These are phyloP conservation scores for Funneliformis geosporum DNA, from an alignment of 192 early-diverging fungal species.

Conservation along the genomic window DNA sequence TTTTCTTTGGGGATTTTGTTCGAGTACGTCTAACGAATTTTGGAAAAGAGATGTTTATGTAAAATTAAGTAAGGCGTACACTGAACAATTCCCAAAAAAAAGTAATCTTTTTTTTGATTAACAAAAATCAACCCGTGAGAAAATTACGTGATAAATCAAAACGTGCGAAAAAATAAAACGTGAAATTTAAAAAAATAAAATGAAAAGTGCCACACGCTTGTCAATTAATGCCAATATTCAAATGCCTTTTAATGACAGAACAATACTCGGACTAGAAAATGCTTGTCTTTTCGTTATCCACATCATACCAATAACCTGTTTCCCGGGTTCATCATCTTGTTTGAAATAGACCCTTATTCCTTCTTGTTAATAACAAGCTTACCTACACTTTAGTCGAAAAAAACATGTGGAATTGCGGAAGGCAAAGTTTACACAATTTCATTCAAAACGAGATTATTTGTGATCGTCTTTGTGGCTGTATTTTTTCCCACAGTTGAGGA, in stretches of 20 bases:
- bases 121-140: neutral
- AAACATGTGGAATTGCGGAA: neutral
- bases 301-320: neutral
- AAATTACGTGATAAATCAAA: neutral
- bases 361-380: no score
- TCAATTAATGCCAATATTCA: neutral
- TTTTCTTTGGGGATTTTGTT: neutral
- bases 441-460: no score
- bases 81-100: no score
- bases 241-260: neutral
- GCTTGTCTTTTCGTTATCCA: neutral
- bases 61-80: neutral
- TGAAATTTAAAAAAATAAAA: neutral
- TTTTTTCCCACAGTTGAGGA: no score
- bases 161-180: neutral
- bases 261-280: neutral
- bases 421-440: no score
- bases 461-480: no score
- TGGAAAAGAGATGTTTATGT: neutral
- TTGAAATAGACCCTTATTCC: neutral
- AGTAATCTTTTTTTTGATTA: neutral
- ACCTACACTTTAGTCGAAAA: neutral
- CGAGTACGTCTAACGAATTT: neutral
- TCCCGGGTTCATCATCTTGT: neutral
- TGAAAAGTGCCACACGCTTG: neutral